phyloP scores from a whole-genome alignment of 1,284 basidiomycete species.

The Rhizopogon parksii region DNA sequence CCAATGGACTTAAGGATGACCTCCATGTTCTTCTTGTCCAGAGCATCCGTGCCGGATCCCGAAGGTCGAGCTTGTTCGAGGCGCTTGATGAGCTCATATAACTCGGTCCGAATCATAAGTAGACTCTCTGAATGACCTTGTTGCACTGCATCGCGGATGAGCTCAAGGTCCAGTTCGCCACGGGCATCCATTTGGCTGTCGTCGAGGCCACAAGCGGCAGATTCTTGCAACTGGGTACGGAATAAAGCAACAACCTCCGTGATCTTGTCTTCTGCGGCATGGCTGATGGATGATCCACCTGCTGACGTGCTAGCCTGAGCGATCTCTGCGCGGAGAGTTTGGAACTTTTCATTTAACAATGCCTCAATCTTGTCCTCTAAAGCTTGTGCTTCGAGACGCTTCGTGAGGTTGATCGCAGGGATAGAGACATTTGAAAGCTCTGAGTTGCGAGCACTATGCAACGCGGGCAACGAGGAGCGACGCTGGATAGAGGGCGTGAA shows the following conservation, averaged over 20 bases:
- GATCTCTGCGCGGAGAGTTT: conserved; percentile 41
- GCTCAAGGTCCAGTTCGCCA: conserved; percentile 70
- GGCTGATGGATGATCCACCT: conserved; percentile 28
- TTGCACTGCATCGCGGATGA: conserved; percentile 64
- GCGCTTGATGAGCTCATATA: conserved; percentile 38
- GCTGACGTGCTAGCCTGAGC: conserved; percentile 14
- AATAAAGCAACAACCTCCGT: conserved; percentile 61
- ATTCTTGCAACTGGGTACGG: conserved; percentile 58
- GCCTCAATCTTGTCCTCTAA: conserved; percentile 52
- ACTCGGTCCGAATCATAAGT: conserved; percentile 50
- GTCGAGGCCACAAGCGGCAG: conserved; percentile 50
- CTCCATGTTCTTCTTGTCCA: conserved; percentile 49
- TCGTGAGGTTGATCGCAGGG: conserved; percentile 46
- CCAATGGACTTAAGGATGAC: conserved; percentile 54
- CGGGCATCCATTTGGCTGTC: conserved; percentile 63
- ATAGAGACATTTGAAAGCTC: conserved; percentile 37
- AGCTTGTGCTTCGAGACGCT: conserved; percentile 51
- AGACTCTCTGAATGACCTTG: conserved; percentile 58
- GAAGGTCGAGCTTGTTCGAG: conserved; percentile 25
- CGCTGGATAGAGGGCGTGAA: conserved; percentile 43
- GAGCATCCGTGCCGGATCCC: conserved; percentile 26
- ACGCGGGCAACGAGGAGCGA: conserved; percentile 56
- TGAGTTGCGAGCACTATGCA: conserved; percentile 36
- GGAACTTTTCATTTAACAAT: conserved; percentile 62
- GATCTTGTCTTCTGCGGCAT: conserved; percentile 52